Conservation (phyloP, 2,329 filamentous ascomycete genomes). For the Alternaria gaisen region DNA sequence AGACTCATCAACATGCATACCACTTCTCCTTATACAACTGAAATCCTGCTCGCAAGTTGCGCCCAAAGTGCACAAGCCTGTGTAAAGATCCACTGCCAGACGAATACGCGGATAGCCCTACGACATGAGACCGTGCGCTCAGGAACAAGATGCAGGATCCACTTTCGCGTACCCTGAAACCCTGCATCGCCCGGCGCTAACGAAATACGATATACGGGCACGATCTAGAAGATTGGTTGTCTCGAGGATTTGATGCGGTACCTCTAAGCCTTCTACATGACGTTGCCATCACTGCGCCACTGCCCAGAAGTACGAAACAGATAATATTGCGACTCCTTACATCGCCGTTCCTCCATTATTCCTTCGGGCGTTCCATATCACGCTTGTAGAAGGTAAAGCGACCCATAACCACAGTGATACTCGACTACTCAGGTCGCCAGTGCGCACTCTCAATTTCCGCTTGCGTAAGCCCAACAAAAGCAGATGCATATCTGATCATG, state of each 20-base stretch:
- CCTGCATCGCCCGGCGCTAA: not conserved
- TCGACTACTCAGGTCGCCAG: not conserved
- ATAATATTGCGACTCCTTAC: not conserved
- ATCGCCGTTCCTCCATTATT: not conserved
- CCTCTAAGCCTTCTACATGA: not conserved
- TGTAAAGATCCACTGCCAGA: not conserved
- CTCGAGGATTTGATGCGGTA: not conserved
- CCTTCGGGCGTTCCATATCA: not conserved
- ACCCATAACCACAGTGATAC: not conserved
- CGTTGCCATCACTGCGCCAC: not conserved
- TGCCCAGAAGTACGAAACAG: not conserved
- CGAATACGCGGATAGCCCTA: constrained; percentile 2
- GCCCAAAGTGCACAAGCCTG: not conserved
- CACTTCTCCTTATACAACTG: constrained; percentile 1
- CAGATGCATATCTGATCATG: not conserved
- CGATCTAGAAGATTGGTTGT: not conserved
- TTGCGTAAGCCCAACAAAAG: not conserved
- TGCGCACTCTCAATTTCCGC: not conserved
- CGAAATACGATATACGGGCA: constrained; percentile 1
- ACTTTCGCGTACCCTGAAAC: constrained; percentile 4
- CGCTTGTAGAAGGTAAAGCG: not conserved
- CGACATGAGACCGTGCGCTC: not conserved
- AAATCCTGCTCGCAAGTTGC: not conserved
- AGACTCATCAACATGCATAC: not conserved
- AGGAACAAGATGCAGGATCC: constrained; percentile 1